These are phyloP conservation scores for Naganishia randhawae DNA, from an alignment of 768 basidiomycete genomes.

Conservation along the genomic window DNA sequence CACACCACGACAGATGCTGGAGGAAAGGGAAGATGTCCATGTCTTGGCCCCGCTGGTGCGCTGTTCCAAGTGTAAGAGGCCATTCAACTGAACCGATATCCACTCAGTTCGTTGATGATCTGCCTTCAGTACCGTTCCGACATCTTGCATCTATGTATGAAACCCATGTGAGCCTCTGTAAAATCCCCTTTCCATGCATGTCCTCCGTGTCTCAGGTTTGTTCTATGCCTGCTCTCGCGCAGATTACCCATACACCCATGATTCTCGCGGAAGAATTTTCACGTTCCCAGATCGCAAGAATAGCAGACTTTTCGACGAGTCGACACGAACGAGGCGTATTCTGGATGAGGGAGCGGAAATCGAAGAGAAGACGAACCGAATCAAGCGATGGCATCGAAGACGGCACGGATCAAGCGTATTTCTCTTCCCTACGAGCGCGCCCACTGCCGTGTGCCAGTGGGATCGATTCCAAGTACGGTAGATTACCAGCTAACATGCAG, in stretches of 20 bases:
- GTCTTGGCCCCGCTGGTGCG: conserved; percentile 54
- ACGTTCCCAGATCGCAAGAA: conserved; percentile 52
- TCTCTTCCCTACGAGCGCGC: background rate
- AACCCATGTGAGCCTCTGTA: conserved; percentile 40
- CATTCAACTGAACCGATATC: too few species aligned
- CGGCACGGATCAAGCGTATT: conserved; percentile 11
- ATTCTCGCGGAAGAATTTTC: conserved; percentile 55
- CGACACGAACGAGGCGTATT: conserved; percentile 53
- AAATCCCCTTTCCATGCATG: background rate
- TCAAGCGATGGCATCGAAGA: background rate
- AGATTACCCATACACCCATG: conserved; percentile 56
- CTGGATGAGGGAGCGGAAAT: conserved; percentile 43
- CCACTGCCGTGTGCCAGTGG: conserved; percentile 26
- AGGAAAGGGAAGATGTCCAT: conserved; percentile 48
- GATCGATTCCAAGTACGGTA: background rate
- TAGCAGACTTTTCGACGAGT: conserved; percentile 53
- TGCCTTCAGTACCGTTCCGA: conserved; percentile 51
- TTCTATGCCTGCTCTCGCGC: background rate
- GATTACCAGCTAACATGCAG: conserved; percentile 35
- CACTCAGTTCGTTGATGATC: background rate
- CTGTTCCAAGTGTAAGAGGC: conserved; percentile 52
- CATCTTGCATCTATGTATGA: conserved; percentile 54
- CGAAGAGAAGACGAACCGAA: background rate
- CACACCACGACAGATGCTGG: conserved; percentile 49
- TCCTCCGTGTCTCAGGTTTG: background rate